Percentiles rank a stretch among this genome's conserved stretches.
phyloP scores from a whole-genome alignment of 2,329 filamentous ascomycete genomes.

The Aspergillus sergii region DNA sequence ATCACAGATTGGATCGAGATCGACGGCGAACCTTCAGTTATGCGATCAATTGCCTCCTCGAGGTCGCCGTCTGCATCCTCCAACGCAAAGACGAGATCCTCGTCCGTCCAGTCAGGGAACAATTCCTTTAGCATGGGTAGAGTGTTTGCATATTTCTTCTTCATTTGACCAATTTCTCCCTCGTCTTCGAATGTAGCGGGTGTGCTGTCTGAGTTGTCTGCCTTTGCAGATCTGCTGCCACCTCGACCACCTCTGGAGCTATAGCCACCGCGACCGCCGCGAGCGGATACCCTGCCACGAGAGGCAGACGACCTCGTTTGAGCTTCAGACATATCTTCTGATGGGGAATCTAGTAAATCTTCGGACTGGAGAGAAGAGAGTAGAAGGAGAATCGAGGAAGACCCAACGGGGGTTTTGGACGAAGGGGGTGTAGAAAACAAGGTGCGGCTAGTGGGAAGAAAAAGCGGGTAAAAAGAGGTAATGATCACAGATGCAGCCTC shows the following conservation, averaged over 20 bases:
- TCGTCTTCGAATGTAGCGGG: slow-evolving; percentile 72
- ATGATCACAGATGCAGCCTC: slow-evolving; percentile 41
- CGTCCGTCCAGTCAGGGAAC: slow-evolving; percentile 93
- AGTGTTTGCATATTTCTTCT: slow-evolving; percentile 82
- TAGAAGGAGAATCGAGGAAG: slow-evolving; percentile 30
- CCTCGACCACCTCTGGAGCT: slow-evolving; percentile 71
- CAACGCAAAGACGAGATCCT: slow-evolving; percentile 89
- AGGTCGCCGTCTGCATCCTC: slow-evolving; percentile 67
- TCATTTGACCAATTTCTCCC: slow-evolving; percentile 87
- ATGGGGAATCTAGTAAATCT: slow-evolving; percentile 32
- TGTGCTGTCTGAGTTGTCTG: slow-evolving; percentile 64
- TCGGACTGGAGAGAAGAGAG: slow-evolving; percentile 29
- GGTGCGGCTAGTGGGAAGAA: slow-evolving; percentile 33
- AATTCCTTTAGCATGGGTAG: slow-evolving; percentile 84
- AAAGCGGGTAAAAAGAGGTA: slow-evolving; percentile 31
- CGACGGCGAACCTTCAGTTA: slow-evolving; percentile 48
- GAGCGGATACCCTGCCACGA: slow-evolving; percentile 86
- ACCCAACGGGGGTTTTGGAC: slow-evolving; percentile 28
- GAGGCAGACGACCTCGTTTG: slow-evolving; percentile 79
- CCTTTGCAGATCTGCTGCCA: slow-evolving; percentile 69
- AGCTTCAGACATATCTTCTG: slow-evolving; percentile 84
- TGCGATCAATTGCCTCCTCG: slow-evolving; percentile 53
- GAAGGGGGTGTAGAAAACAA: slow-evolving; percentile 29
- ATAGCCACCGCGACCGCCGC: slow-evolving; percentile 80
- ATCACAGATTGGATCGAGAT: slow-evolving; percentile 4